Evolutionary conservation across 306 rosid genomes (phyloP).

Genomic region (Spatholobus suberectus): DNA sequence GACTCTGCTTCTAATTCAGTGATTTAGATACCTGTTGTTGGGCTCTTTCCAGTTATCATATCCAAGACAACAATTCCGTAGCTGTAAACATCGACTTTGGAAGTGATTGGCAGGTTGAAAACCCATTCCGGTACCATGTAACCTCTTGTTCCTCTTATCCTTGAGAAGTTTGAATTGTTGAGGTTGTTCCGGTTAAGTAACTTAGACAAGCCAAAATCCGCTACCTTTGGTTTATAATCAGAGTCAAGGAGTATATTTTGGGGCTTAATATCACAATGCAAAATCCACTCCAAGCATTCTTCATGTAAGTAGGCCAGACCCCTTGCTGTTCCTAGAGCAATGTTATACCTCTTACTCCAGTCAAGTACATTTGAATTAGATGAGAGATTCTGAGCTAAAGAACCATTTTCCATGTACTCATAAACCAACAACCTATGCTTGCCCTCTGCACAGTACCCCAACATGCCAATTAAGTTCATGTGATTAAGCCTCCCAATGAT

Average conservation of each 20-base stretch:
- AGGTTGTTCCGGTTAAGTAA: conserved; percentile 24
- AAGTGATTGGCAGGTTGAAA: conserved; percentile 19
- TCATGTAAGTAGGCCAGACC: conserved; percentile 60
- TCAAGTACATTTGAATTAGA: not conserved
- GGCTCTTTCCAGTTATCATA: conserved; percentile 18
- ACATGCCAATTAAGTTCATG: conserved; percentile 30
- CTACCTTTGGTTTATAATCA: conserved; percentile 16
- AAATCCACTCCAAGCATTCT: conserved; percentile 63
- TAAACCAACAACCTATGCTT: not conserved
- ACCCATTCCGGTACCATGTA: conserved; percentile 40
- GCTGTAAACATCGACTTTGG: conserved; percentile 30
- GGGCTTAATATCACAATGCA: conserved; percentile 50
- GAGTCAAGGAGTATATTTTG: conserved; percentile 16
- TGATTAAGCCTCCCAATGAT: conserved; percentile 25
- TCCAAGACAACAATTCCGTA: conserved; percentile 26
- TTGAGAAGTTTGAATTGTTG: conserved; percentile 43
- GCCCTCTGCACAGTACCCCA: conserved; percentile 30
- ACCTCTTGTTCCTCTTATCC: conserved; percentile 63
- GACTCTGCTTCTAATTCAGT: too few relatives aligned
- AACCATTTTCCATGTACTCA: not conserved
- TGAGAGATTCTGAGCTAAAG: not conserved
- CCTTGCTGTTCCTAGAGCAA: conserved; percentile 51
- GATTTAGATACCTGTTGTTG: not conserved
- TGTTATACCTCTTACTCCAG: conserved; percentile 29
- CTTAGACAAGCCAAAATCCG: conserved; percentile 33